These are phyloP conservation scores for Rhynchospora tenuis DNA, from an alignment of 176 grass and related monocot genomes.

Conservation along the genomic window DNA sequence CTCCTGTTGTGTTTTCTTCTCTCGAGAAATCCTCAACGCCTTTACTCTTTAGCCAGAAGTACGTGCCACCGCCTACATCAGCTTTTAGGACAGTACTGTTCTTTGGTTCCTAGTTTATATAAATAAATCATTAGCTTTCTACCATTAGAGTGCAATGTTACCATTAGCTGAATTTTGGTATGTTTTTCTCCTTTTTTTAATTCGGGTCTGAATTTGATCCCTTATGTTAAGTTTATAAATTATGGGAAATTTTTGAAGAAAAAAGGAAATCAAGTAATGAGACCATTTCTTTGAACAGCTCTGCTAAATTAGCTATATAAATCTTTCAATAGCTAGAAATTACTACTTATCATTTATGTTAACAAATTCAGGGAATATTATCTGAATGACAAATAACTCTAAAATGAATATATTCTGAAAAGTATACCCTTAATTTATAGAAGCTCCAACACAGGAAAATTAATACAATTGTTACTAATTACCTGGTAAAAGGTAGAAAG, in stretches of 20 bases:
- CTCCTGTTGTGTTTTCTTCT: slow-evolving; percentile 12
- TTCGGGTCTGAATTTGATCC: neutral
- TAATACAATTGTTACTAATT: neutral
- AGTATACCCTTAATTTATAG: too few species aligned
- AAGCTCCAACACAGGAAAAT: neutral
- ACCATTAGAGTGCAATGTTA: neutral
- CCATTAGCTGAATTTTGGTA: neutral
- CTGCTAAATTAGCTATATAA: neutral
- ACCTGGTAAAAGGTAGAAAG: slow-evolving; percentile 56
- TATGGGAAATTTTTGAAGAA: neutral
- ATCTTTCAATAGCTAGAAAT: neutral
- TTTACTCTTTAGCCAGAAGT: slow-evolving; percentile 16
- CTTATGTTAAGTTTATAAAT: neutral
- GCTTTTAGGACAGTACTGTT: slow-evolving; percentile 13
- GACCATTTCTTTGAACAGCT: neutral
- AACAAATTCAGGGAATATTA: neutral
- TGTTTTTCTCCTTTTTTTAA: neutral
- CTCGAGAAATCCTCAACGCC: neutral
- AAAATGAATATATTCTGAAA: neutral
- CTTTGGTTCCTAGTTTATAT: slow-evolving; percentile 9
- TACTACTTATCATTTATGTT: neutral
- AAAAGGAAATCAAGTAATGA: neutral
- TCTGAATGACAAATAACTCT: neutral
- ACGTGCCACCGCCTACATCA: slow-evolving; percentile 15
- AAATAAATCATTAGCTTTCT: neutral